Evolutionary conservation across 306 rosid genomes (phyloP), one percentile per base, ranked within the genome.

Genomic region (Quercus berberidifolia): DNA sequence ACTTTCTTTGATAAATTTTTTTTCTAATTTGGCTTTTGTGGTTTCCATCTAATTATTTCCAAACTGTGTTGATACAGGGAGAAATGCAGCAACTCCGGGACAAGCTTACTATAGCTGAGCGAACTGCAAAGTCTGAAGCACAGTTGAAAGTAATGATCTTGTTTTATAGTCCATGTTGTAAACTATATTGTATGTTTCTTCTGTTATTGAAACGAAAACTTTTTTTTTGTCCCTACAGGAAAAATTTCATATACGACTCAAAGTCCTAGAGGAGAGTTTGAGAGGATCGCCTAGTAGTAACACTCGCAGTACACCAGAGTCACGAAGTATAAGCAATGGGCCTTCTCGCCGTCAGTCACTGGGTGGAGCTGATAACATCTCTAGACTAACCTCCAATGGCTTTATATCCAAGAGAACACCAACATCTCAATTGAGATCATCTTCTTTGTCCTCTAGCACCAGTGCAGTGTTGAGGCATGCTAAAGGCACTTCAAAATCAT

Each of bases 31-130:
- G 74, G 69, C 68, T 38, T 79, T 75, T 71, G 46, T 26, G 38
- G 63, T 79, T 79, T 85, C 41, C 35, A 69, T 8, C 51, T 12
- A 28, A 55, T 77, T 62, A 80, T 25, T 80, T 46, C 71, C 46
- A 59, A 75, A 79, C 85, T 77, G 7, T 76, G 56, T 85, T 82
- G 70, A 68, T 79, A n/a, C 73, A 93, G 98, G 97, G 99, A 69
- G 99, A 96, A 83, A 96, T 96, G 99, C 99, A 93, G 76, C 98
- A 96, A 83, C 98, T 96, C 38, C 92, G 98, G 69, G 99, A 96
- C 79, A 96, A 93, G 90, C 97, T 96, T 76, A 89, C 91, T 60
- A 89, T 87, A 82, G 52, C 90, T 54, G 99, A 96, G 85, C 92
- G 98, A 74, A 35, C 98, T 79, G 93, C 98, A 71, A 93, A 89